phyloP scores from a whole-genome alignment of 225 moss, liverwort and hornwort genomes.

The Polytrichum formosum region DNA sequence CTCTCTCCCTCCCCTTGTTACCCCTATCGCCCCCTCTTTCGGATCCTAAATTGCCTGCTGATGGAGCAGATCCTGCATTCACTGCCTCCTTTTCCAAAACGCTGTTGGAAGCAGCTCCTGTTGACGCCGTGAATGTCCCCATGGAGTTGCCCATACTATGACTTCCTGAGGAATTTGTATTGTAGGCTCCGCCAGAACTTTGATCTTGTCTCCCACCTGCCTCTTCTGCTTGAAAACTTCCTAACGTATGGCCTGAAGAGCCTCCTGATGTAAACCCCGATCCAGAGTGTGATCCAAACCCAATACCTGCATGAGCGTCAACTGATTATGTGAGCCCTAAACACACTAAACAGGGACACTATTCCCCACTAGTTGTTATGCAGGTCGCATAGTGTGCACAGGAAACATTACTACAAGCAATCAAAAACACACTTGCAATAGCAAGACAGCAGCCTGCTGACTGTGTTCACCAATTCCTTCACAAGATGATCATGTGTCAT shows the following conservation, averaged over 20 bases:
- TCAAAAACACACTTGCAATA: too few species aligned
- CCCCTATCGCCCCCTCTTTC: conserved; percentile 25
- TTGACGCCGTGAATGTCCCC: conserved; percentile 15
- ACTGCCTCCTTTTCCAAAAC: conserved; percentile 17
- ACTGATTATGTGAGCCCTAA: too few species aligned
- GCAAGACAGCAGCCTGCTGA: too few species aligned
- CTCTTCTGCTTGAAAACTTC: conserved; percentile 42
- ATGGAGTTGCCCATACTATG: conserved; percentile 5
- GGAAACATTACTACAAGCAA: too few species aligned
- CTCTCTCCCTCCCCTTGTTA: conserved; percentile 42
- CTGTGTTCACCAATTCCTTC: too few species aligned
- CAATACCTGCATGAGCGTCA: conserved; percentile 44
- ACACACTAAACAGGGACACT: too few species aligned
- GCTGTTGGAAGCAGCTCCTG: conserved; percentile 2
- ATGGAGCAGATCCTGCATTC: conserved; percentile 30
- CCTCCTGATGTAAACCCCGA: conserved; percentile 48
- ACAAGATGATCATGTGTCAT: too few species aligned
- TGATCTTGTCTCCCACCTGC: conserved; percentile 30
- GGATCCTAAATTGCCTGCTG: conserved; percentile 23
- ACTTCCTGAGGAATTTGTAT: conserved; percentile 2
- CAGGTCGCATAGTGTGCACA: too few species aligned
- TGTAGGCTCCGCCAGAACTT: conserved; percentile 33
- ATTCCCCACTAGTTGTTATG: too few species aligned
- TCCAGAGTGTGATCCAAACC: conserved; percentile 51
- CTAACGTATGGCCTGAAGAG: conserved; percentile 41